Evolutionary conservation across 225 moss, liverwort and hornwort genomes (phyloP), one percentile per base, ranked within the genome.

Genomic region (Pleurozium schreberi): DNA sequence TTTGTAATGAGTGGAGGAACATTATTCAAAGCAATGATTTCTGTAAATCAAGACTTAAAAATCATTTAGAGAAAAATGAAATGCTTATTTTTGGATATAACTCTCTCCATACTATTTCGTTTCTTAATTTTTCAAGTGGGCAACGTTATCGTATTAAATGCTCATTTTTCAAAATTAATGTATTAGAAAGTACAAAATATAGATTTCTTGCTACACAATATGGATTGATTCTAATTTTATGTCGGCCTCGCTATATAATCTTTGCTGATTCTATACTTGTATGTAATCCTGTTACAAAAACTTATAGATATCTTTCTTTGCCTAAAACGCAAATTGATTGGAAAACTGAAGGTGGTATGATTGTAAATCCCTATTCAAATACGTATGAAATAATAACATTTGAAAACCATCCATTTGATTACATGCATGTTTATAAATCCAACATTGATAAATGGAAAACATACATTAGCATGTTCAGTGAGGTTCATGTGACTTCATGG

Each of bases 321-420:
- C 87, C 87, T 33, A 87, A 85, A 14, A 81, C 57, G 3, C 92
- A 89, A 82, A 88, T 89, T 76, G 85, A 92, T 85, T 92, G 76
- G 85, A 89, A 89, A 87, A 89, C 16, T 11, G 34, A 89, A 88
- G 87, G 92, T 88, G 85, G 52, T 68, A 36, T 92, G 4, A 75
- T 89, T 89, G 81, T 89, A 62, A 85, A 89, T 81, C 61, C 52
- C 1, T 61, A 12, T 62, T 76, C 14, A 76, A 75, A 81, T 53
- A 82, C 62, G 13, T 92, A 75, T 84, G 58, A 85, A 30, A 85
- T 82, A 74, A 82, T 92, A n/a, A 89, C 75, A 61, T 92, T 92
- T 89, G 85, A 92, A 69, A 92, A 89, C 67, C 81, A 92, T 68
- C 85, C 89, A 68, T 85, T 89, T 76, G 31, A 92, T 53, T 89